Percentiles rank a stretch among this genome's conserved stretches.
Conservation (phyloP, 129 eudicot species). For the Chrysanthemum seticuspe region DNA sequence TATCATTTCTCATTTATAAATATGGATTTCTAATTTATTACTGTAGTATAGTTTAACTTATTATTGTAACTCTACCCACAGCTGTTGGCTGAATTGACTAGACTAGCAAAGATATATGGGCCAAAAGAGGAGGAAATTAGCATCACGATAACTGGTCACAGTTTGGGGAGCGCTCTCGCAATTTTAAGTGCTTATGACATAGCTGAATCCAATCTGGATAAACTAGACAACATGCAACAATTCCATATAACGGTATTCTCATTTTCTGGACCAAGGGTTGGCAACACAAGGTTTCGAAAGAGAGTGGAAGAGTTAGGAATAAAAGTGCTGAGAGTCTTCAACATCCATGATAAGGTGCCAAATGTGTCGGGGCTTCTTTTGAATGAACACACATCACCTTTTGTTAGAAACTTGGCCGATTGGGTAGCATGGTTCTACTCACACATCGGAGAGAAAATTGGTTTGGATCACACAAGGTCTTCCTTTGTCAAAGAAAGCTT, state of each 20-base stretch:
- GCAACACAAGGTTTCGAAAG: slow-evolving; percentile 38
- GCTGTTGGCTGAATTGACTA: slow-evolving; percentile 39
- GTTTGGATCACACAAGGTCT: slow-evolving; percentile 52
- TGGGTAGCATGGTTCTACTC: slow-evolving; percentile 43
- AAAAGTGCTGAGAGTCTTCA: slow-evolving; percentile 57
- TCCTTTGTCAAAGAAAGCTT: slow-evolving; percentile 41
- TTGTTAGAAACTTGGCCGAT: slow-evolving; percentile 23
- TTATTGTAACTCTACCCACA: not conserved
- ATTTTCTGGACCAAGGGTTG: slow-evolving; percentile 64
- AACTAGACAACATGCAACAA: slow-evolving; percentile 25
- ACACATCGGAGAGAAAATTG: slow-evolving; percentile 57
- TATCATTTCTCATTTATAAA: too few relatives aligned
- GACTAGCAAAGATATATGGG: slow-evolving; percentile 29
- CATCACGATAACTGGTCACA: slow-evolving; percentile 59
- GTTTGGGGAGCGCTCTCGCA: slow-evolving; percentile 58
- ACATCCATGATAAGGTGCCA: slow-evolving; percentile 52
- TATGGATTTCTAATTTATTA: too few relatives aligned
- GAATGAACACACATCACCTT: slow-evolving; percentile 34
- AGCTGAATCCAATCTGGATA: slow-evolving; percentile 40
- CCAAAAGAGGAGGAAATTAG: slow-evolving; percentile 39
- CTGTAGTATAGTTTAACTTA: too few relatives aligned
- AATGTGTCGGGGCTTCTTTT: slow-evolving; percentile 40
- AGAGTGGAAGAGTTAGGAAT: slow-evolving; percentile 45
- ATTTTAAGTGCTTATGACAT: slow-evolving; percentile 53
- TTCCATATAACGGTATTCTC: slow-evolving; percentile 48